A percentile compares a stretch with the other conserved stretches of the same genome.
These are phyloP conservation scores for Yamadazyma takamatsuzukensis DNA, from an alignment of 805 yeast genomes.

Conservation along the genomic window DNA sequence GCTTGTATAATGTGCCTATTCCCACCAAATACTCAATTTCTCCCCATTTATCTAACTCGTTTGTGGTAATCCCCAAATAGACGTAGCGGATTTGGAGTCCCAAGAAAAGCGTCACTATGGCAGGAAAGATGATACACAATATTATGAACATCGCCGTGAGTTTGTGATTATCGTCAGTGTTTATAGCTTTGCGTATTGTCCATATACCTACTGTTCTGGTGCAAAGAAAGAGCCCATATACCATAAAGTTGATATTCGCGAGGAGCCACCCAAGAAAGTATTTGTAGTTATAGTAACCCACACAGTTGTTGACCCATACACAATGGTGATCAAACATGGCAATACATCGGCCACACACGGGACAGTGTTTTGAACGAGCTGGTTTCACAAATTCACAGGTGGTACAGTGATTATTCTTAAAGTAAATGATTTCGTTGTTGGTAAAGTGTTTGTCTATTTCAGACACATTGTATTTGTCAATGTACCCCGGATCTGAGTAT, in stretches of 20 bases:
- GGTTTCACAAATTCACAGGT: conserved; percentile 50
- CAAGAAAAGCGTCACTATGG: conserved; percentile 37
- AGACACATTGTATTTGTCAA: conserved; percentile 12
- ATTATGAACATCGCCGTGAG: conserved; percentile 40
- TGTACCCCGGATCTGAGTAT: conserved; percentile 42
- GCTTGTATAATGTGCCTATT: conserved; percentile 23
- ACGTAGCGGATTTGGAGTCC: conserved; percentile 48
- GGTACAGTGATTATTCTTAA: conserved; percentile 40
- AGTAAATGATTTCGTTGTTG: conserved; percentile 52
- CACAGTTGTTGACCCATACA: conserved; percentile 67
- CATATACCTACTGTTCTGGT: conserved; percentile 17
- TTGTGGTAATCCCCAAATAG: conserved; percentile 69
- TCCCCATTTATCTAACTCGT: conserved; percentile 71
- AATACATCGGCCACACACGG: conserved; percentile 54
- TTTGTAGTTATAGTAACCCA: conserved; percentile 62
- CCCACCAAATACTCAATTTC: conserved; percentile 48
- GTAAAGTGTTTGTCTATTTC: conserved; percentile 18
- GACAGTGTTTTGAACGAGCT: conserved; percentile 63
- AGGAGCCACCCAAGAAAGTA: conserved; percentile 58
- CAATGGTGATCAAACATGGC: conserved; percentile 58
- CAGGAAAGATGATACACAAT: conserved; percentile 34
- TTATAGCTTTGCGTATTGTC: conserved; percentile 12
- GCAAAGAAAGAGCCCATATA: conserved; percentile 41
- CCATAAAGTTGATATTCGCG: conserved; percentile 40
- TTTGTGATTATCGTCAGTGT: conserved; percentile 28